phyloP scores from a whole-genome alignment of 2,329 filamentous ascomycete species.

The Aspergillus phoenicis region DNA sequence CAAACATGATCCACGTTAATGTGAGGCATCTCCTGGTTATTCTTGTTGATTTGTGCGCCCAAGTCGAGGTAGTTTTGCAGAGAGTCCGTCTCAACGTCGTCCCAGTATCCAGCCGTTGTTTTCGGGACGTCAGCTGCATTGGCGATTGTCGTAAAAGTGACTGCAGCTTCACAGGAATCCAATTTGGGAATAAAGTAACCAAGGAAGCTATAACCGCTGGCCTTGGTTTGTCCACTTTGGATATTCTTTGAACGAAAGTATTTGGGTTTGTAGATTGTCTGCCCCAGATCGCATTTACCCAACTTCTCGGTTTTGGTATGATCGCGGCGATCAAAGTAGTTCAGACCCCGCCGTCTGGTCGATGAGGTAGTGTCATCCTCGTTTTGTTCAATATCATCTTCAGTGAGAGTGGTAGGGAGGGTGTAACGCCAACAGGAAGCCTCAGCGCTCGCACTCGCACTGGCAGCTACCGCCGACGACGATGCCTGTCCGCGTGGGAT shows the following conservation, averaged over 20 bases:
- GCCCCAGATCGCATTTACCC: background rate
- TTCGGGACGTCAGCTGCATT: background rate
- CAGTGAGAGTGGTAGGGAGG: background rate
- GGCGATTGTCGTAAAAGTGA: background rate
- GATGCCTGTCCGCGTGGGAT: background rate
- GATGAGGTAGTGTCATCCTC: background rate
- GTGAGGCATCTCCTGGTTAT: background rate
- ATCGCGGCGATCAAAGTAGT: background rate
- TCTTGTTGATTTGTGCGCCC: background rate
- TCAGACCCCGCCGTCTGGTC: background rate
- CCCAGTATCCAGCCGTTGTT: background rate
- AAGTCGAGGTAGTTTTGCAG: background rate
- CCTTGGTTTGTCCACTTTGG: background rate
- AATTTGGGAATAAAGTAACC: slow-evolving; percentile 4
- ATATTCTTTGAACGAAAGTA: background rate
- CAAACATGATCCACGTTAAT: slow-evolving; percentile 11
- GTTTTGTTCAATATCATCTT: background rate
- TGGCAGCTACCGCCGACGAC: background rate
- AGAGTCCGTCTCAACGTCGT: background rate
- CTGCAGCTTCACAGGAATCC: background rate
- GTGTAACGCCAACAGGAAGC: slow-evolving; percentile 1
- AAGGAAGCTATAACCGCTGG: background rate
- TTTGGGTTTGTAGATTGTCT: slow-evolving; percentile 2
- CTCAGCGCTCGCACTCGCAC: background rate
- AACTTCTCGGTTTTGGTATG: background rate